Evolutionary conservation across 2,329 filamentous ascomycete species (phyloP).

Genomic region (Botryosphaeria agaves): DNA sequence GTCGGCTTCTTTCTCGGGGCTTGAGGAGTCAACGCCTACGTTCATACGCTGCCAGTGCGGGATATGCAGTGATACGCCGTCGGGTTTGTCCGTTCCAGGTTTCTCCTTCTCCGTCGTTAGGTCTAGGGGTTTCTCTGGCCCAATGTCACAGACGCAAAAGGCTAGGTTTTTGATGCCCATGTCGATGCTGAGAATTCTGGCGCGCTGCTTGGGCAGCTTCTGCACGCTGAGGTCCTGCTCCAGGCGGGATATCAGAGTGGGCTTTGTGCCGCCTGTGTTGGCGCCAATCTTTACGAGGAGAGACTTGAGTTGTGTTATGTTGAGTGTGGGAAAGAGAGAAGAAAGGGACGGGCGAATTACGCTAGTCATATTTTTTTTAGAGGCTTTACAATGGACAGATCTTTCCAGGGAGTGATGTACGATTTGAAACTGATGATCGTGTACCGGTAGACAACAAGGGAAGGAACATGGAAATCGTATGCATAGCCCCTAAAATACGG

Average conservation of each 20-base stretch:
- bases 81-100: not conserved
- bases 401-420: too few species aligned
- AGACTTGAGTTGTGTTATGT: constrained; percentile 35
- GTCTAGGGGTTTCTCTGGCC: not conserved
- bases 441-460: too few species aligned
- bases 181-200: constrained; percentile 59
- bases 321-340: constrained; percentile 22
- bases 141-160: constrained; percentile 38
- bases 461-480: too few species aligned
- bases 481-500: too few species aligned
- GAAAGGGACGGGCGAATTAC: too few species aligned
- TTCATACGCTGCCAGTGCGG: not conserved
- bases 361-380: too few species aligned
- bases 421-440: too few species aligned
- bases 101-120: not conserved
- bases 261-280: constrained; percentile 41
- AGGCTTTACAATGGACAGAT: too few species aligned
- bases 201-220: constrained; percentile 5
- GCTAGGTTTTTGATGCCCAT: constrained; percentile 74
- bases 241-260: constrained; percentile 34
- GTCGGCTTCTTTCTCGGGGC: constrained; percentile 12
- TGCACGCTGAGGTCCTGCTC: constrained; percentile 17
- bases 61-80: not conserved
- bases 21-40: not conserved
- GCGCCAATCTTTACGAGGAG: constrained; percentile 45